Evolutionary conservation across 2,329 filamentous ascomycete genomes (phyloP), one percentile per base, ranked within the genome.

Genomic region (Penicillium italicum): DNA sequence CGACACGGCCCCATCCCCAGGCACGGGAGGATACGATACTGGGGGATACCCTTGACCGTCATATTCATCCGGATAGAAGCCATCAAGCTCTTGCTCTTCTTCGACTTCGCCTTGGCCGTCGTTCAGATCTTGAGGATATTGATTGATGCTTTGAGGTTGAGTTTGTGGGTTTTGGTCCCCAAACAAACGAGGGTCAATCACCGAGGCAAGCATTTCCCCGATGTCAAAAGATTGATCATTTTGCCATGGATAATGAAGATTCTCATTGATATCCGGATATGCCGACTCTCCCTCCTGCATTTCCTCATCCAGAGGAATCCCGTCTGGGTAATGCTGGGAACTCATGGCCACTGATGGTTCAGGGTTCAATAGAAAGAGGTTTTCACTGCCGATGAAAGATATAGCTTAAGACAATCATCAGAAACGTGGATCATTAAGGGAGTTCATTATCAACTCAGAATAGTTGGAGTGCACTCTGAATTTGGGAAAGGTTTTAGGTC

Each of bases 261-360:
- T 58, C 52, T 72, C 70, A 55, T 71, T 66, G 54, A 71, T 67
- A 47, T 72, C 70, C 10, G 71, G 70, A 54, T 73, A 73, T 33
- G 44, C 51, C 22, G 63, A 59, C 30, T 68, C 60, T 55, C 63
- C 60, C 7, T 58, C 38, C 6, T 62, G 56, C 31, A 42, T 36
- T 31, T 69, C 61, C 55, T 67, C 63, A 6, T 57, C 38, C 4
- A 61, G 55, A 48, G 44, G 37, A 41, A 51, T 49, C 45, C 53
- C 58, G n/a, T 55, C 47, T 4, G 57, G 62, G 30, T 44, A 58
- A 48, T 62, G 55, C 9, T 50, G 53, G 24, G 58, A 58, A 41
- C 49, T 55, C 63, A 66, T 66, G 37, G 36, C 38, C 26, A 31
- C 20, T 48, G 26, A 24, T 5, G 20, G 16, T 46, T 14, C 6